These are phyloP conservation scores for Haplosporangium sp. DNA, from an alignment of 371 early-diverging fungal species.

Conservation along the genomic window DNA sequence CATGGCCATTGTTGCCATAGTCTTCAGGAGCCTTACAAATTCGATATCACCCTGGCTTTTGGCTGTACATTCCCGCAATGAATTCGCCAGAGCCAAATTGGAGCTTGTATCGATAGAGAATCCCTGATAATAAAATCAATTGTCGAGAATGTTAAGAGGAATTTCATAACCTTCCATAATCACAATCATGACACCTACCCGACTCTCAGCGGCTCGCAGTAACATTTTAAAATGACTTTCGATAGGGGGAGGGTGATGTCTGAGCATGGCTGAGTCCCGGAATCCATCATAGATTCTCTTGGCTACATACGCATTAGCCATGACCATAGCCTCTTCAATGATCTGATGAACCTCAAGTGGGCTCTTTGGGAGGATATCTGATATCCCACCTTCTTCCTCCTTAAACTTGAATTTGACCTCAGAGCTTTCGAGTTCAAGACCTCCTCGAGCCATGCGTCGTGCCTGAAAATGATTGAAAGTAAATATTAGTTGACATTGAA, in stretches of 20 bases:
- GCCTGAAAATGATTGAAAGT: conserved; percentile 34
- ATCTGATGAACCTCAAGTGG: conserved; percentile 92
- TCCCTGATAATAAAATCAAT: conserved; percentile 56
- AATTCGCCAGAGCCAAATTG: conserved; percentile 74
- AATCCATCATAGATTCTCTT: conserved; percentile 82
- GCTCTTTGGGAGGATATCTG: conserved; percentile 82
- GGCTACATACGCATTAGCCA: conserved; percentile 96
- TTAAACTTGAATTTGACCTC: conserved; percentile 82
- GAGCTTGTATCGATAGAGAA: conserved; percentile 71
- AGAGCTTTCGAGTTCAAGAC: conserved; percentile 77
- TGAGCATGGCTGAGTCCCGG: conserved; percentile 89
- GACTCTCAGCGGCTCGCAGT: conserved; percentile 71
- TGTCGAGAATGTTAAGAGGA: background rate
- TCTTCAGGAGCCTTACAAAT: conserved; percentile 69
- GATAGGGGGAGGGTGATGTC: conserved; percentile 84
- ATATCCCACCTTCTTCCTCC: conserved; percentile 67
- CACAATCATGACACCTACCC: conserved; percentile 39
- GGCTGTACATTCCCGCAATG: conserved; percentile 60
- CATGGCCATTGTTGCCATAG: conserved; percentile 86
- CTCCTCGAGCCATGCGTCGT: conserved; percentile 72
- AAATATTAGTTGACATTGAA: background rate
- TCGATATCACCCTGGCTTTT: conserved; percentile 64
- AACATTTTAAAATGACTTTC: conserved; percentile 75
- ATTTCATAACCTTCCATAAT: too few relatives aligned
- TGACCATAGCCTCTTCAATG: conserved; percentile 99